phyloP scores from a whole-genome alignment of 1,284 basidiomycete genomes.

The Calocybe gambosa region DNA sequence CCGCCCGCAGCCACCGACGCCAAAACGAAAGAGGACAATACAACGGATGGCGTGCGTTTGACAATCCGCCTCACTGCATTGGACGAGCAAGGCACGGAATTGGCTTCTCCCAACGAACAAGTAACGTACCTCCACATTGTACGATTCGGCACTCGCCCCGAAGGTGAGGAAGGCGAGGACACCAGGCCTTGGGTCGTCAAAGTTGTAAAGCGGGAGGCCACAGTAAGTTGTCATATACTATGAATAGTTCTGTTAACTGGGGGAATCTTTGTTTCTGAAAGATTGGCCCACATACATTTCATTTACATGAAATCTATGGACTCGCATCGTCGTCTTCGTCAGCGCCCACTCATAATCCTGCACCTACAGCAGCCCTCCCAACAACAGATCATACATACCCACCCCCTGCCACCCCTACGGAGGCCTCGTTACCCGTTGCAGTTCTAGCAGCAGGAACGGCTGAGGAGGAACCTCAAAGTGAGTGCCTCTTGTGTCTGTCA shows the following conservation, averaged over 20 bases:
- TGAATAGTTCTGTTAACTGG: background rate
- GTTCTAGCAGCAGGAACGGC: constrained; percentile 18
- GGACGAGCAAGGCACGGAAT: constrained; percentile 60
- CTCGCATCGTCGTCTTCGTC: constrained; percentile 51
- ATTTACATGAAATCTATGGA: constrained; percentile 89
- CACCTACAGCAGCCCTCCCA: constrained; percentile 35
- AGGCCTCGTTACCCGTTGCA: constrained; percentile 8
- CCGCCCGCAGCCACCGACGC: constrained; percentile 26
- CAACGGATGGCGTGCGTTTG: constrained; percentile 63
- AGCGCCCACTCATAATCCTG: constrained; percentile 32
- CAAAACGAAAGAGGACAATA: constrained; percentile 36
- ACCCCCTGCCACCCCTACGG: constrained; percentile 30
- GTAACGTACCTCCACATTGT: constrained; percentile 81
- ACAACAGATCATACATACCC: constrained; percentile 47
- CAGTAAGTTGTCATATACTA: constrained; percentile 33
- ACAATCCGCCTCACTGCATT: constrained; percentile 73
- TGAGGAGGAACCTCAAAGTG: constrained; percentile 75
- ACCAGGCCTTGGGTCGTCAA: constrained; percentile 76
- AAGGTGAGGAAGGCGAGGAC: constrained; percentile 29
- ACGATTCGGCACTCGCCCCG: constrained; percentile 46
- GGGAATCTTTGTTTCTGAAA: constrained; percentile 21
- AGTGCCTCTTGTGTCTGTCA: constrained; percentile 84
- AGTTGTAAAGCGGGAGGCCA: constrained; percentile 84
- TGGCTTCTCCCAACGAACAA: constrained; percentile 74
- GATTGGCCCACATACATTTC: constrained; percentile 88